Conservation (phyloP, 148 eudicot genomes). For the Spergularia bocconei region DNA sequence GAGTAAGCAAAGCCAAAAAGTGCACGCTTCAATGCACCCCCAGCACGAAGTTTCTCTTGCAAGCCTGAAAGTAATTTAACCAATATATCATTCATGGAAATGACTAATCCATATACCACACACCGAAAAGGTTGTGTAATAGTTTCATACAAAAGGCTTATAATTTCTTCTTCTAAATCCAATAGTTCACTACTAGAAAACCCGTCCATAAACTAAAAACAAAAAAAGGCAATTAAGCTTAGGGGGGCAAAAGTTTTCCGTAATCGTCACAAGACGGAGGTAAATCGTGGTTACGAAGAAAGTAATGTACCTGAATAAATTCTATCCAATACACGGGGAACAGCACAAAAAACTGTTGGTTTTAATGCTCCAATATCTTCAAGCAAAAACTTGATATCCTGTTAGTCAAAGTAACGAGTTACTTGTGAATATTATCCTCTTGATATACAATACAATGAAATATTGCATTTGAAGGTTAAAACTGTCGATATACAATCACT, state of each 20-base stretch:
- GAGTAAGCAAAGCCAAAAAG: conserved; percentile 74
- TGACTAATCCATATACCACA: not conserved
- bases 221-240: not conserved
- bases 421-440: not conserved
- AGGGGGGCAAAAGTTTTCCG: not conserved
- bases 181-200: not conserved
- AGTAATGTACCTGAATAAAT: conserved; percentile 61
- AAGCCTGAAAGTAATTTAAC: conserved; percentile 49
- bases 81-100: not conserved
- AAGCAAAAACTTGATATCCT: conserved; percentile 84
- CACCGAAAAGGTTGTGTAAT: not conserved
- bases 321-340: conserved; percentile 96
- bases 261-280: not conserved
- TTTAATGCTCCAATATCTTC: conserved; percentile 84
- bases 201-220: not conserved
- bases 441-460: conserved; percentile 28
- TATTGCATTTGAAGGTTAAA: conserved; percentile 9
- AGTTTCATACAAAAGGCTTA: no score
- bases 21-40: conserved; percentile 60
- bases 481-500: conserved; percentile 25
- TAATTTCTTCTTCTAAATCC: not conserved
- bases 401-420: conserved; percentile 27
- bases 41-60: conserved; percentile 77
- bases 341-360: conserved; percentile 93
- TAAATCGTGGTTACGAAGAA: not conserved